Conservation (phyloP, 371 early-diverging fungal species). For the Syncephalastrum racemosum region DNA sequence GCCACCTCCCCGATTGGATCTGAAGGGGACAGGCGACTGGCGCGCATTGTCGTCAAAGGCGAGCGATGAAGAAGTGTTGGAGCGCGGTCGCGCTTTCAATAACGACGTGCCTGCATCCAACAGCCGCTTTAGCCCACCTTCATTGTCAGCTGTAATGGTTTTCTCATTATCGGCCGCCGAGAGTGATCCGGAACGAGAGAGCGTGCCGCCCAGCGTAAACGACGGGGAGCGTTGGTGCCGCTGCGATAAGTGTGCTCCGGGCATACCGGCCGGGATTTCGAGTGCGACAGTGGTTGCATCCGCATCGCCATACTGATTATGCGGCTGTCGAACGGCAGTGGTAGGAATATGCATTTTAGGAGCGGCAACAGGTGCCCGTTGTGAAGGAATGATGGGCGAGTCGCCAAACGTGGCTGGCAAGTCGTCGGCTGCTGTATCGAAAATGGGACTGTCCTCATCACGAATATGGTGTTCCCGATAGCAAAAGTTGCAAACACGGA, state of each 20-base stretch:
- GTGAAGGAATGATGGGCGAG: conserved; percentile 40
- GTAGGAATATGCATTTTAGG: conserved; percentile 52
- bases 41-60: conserved; percentile 24
- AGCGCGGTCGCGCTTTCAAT: conserved; percentile 33
- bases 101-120: conserved; percentile 43
- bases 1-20: conserved; percentile 37
- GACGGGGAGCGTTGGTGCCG: no score
- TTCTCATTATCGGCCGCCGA: conserved; percentile 13
- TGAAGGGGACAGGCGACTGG: no score
- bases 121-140: conserved; percentile 32
- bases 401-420: neutral
- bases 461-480: conserved; percentile 37
- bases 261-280: conserved; percentile 30
- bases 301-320: conserved; percentile 36
- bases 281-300: conserved; percentile 42
- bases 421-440: conserved; percentile 5
- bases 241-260: conserved; percentile 9
- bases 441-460: conserved; percentile 4
- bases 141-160: conserved; percentile 1
- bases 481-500: conserved; percentile 84
- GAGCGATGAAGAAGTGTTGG: conserved; percentile 39
- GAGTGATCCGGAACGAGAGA: conserved; percentile 17
- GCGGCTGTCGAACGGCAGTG: conserved; percentile 34
- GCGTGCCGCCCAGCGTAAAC: conserved; percentile 1
- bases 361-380: conserved; percentile 38